Evolutionary conservation across 805 yeast genomes (phyloP).

Genomic region (Wickerhamomyces ciferrii): DNA sequence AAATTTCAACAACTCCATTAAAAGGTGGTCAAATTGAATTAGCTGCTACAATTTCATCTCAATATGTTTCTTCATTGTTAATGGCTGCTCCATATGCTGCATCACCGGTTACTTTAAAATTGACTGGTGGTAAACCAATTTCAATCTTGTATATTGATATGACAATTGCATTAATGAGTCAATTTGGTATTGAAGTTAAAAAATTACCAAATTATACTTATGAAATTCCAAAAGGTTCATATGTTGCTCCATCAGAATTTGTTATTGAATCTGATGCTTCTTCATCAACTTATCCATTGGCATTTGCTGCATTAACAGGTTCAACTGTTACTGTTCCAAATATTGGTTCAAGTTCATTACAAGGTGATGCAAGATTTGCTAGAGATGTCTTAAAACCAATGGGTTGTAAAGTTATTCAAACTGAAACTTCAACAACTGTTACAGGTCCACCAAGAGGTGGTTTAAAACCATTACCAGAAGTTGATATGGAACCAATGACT

Average conservation of each 20-base stretch:
- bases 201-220: conserved; percentile 81
- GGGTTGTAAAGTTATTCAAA: conserved; percentile 90
- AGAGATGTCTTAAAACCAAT: conserved; percentile 87
- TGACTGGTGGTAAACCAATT: conserved; percentile 96
- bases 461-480: conserved; percentile 62
- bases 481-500: conserved; percentile 99
- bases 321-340: conserved; percentile 90
- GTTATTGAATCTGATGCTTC: conserved; percentile 96
- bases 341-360: conserved; percentile 86
- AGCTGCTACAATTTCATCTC: conserved; percentile 95
- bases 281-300: conserved; percentile 95
- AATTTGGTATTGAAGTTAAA: conserved; percentile 78
- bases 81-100: conserved; percentile 98
- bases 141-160: conserved; percentile 94
- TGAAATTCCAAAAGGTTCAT: conserved; percentile 80
- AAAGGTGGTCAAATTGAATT: conserved; percentile 90
- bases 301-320: conserved; percentile 95
- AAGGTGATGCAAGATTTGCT: conserved; percentile 97
- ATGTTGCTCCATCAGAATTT: conserved; percentile 77
- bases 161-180: conserved; percentile 94
- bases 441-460: conserved; percentile 75
- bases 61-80: conserved; percentile 90
- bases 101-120: conserved; percentile 77
- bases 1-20: conserved; percentile 66
- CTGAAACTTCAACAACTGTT: conserved; percentile 84